Base-by-base conservation (phyloP, 129 eudicot species). In the Artemisia argyi region DNA sequence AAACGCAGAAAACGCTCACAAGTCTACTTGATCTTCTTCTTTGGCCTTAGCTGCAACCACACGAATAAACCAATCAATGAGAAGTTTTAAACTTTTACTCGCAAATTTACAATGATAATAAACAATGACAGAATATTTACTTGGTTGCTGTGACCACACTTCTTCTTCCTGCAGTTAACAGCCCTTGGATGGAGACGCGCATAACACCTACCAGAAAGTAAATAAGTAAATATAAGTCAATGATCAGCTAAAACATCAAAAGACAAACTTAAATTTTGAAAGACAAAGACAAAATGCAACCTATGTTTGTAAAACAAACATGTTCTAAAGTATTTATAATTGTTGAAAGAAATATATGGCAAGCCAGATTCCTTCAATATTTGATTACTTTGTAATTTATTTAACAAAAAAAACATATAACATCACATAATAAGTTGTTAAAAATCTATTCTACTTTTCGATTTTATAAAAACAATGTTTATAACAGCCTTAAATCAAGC, bases 111-210 rank as follows among this genome's bases (percentile, higher is more conserved):
- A 26, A 0, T 11, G 13, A 60, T 3, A 4, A 24, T 2, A 6
- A 26, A 60, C 26, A 16, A 4, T 60, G 10, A 55, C 3, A 13
- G 5, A 1, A 7, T 5, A 5, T 24, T 30, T 32, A 74, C 71
- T 26, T 63, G 78, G 66, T 57, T 76, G 60, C 62, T 76, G 67
- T 66, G 74, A 11, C 74, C 74, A 76, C 68, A 66, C 42, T 66
- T 66, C 66, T 58, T 68, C 57, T 56, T 60, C 39, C 72, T 35
- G 71, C 78, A 74, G 78, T 63, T 74, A 13, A 74, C 71, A 12
- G 72, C 78, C 64, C 78, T 64, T 14, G 71, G 72, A 42, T 74
- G 72, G n/a, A 74, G 18, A 2, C 78, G 71, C 18, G 78, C 78
- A 74, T 74, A 74, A 11, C 75, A 71, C 56, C 65, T 55, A 39